These are phyloP conservation scores for Taxawa tesnikishii DNA, from an alignment of 2,329 filamentous ascomycete genomes.

Conservation along the genomic window DNA sequence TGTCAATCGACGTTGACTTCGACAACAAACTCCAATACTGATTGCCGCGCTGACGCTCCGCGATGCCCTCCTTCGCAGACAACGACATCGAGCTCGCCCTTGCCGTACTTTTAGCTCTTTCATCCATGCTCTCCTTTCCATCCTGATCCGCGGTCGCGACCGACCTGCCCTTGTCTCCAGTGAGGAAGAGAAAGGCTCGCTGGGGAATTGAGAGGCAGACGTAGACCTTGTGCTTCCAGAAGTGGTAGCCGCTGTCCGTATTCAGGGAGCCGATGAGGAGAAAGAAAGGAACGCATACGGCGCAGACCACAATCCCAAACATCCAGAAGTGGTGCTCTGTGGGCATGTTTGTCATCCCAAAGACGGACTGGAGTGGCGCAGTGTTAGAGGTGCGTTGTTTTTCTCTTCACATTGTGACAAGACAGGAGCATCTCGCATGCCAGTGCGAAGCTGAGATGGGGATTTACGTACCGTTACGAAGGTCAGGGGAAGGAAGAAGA, in stretches of 20 bases:
- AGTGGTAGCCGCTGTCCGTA: slow-evolving; percentile 24
- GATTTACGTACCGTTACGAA: slow-evolving; percentile 37
- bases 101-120: no score
- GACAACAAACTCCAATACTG: neutral
- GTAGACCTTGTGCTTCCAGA: slow-evolving; percentile 17
- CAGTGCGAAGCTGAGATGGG: no score
- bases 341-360: slow-evolving; percentile 39
- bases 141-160: no score
- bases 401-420: no score
- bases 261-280: slow-evolving; percentile 32
- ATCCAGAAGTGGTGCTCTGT: slow-evolving; percentile 21
- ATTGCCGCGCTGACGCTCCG: neutral
- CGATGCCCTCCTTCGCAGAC: neutral
- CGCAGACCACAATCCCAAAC: slow-evolving; percentile 28
- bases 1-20: neutral
- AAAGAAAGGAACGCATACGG: slow-evolving; percentile 34
- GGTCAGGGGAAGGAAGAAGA: slow-evolving; percentile 49
- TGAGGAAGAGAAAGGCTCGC: no score
- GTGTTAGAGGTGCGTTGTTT: no score
- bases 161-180: no score
- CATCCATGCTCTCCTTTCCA: neutral
- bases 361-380: neutral
- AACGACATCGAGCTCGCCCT: no score
- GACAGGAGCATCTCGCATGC: no score
- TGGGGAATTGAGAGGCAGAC: no score